A percentile compares a stretch with the other conserved stretches of the same genome.
Evolutionary conservation across 192 early-diverging fungal genomes (phyloP).

Genomic region (Pilaira anomala): DNA sequence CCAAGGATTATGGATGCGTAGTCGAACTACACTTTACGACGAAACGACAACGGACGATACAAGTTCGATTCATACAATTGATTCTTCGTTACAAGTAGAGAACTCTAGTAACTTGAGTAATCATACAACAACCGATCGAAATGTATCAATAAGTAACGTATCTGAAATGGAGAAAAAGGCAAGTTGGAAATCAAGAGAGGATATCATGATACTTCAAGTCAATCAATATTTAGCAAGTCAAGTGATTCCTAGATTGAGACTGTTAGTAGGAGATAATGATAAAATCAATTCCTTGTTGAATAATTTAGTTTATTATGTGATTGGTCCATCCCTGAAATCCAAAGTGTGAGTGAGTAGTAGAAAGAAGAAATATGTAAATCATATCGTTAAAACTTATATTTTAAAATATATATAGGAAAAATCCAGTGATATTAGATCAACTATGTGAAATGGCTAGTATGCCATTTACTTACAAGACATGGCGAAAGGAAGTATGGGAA

Average conservation of each 20-base stretch:
- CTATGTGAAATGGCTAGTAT: constrained; percentile 60
- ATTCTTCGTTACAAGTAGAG: background rate
- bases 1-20: constrained; percentile 62
- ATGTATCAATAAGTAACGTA: constrained; percentile 30
- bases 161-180: constrained; percentile 46
- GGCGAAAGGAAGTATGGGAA: constrained; percentile 77
- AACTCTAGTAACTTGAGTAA: background rate
- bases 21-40: constrained; percentile 42
- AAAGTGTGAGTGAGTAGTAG: constrained; percentile 28
- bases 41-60: constrained; percentile 26
- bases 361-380: background rate
- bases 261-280: constrained; percentile 74
- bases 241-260: constrained; percentile 67
- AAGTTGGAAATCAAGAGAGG: constrained; percentile 60
- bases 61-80: constrained; percentile 10
- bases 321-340: constrained; percentile 65
- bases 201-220: constrained; percentile 62
- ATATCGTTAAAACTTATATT: background rate
- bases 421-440: constrained; percentile 50
- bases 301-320: constrained; percentile 82
- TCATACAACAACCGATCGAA: constrained; percentile 5
- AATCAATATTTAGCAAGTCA: constrained; percentile 41
- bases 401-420: constrained; percentile 18
- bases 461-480: constrained; percentile 58
- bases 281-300: constrained; percentile 56